Evolutionary conservation across 805 yeast genomes (phyloP), one percentile per base, ranked within the genome.

Genomic region (Yarrowia sp.): DNA sequence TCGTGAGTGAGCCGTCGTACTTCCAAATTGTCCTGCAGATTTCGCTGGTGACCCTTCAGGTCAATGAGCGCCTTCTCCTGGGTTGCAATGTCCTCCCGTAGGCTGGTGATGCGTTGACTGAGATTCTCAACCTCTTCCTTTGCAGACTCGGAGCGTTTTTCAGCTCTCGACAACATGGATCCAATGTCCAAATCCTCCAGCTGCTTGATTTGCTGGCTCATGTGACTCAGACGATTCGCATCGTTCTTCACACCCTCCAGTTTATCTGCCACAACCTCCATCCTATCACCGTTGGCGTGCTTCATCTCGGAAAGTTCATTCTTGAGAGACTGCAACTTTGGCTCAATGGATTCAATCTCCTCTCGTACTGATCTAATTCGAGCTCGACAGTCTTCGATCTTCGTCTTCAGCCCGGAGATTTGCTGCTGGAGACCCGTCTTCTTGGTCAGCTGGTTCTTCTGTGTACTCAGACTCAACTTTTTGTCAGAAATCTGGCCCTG

Each of bases 11-110:
- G 74, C 7, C 79, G 79, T 12, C 88, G 77, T 14, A 87, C 79
- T 70, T 89, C 91, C 42, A 91, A 73, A 70, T 89, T 91, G 53
- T 88, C 87, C 43, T 85, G 79, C 9, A 91, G 79, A 69, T 86
- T 86, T 40, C 91, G 84, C 72, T 89, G 87, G 63, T 86, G 85
- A 66, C 83, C 84, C 41, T 83, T 83, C 1, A 90, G 84, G 71
- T 90, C 89, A n/a, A 78, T 79, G 1, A 87, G 73, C 59, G 79
- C 82, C 64, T 76, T 79, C 67, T 82, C 86, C 40, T 78, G 77
- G 10, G 71, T 75, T 45, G 76, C 75, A 5, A 83, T 74, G 3
- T 48, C 48, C 32, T 49, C 56, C 12, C 22, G 46, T 3, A 48
- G 56, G 10, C 46, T 35, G 7, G 8, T 35, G 22, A 61, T 35